Evolutionary conservation across 306 rosid species (phyloP), one percentile per base, ranked within the genome.

Genomic region (Corylus avellana): DNA sequence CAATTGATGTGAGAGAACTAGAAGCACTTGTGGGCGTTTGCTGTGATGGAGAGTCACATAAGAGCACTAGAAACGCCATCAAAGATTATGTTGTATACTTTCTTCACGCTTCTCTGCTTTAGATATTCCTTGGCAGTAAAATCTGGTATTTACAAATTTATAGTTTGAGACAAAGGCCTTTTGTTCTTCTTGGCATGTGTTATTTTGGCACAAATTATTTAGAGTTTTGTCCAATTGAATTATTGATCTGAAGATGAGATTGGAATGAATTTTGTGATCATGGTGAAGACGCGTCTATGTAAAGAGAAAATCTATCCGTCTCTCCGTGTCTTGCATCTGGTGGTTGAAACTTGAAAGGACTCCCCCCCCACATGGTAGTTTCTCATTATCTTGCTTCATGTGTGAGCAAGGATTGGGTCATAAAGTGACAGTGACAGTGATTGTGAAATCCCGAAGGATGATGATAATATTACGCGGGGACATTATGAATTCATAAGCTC

Each of bases 41-140:
- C 49, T 74, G 25, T 25, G 67, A 58, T 20, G 58, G 58, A 67
- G 50, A 68, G 72, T 58, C 80, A 4, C 80, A 4, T 37, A 29
- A n/a, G 77, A 32, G 76, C 2, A 32, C 2, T 32, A 32, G 35
- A 32, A 32, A 32, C 35, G 3, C 35, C 3, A n/a, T 13, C 70
- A 3, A 10, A 42, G 17, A n/a, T 67, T 42, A 42, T 39, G 12
- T 16, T 67, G 49, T 18, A 67, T 16, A 39, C 12, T 11, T 61
- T 27, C 8, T 4, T 18, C 3, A 27, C 16, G 4, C 68, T 25
- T 27, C 2, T 12, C 68, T 61, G 68, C 42, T 22, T 22, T 22
- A 22, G 25, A 22, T 22, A 22, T 22, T 22, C 25, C 25, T 22
- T 22, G 0, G 25, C 25, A 22, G 25, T 22, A 22, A 22, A 22